These are phyloP conservation scores for Suillus clintonianus DNA, from an alignment of 768 basidiomycete genomes.

Conservation along the genomic window DNA sequence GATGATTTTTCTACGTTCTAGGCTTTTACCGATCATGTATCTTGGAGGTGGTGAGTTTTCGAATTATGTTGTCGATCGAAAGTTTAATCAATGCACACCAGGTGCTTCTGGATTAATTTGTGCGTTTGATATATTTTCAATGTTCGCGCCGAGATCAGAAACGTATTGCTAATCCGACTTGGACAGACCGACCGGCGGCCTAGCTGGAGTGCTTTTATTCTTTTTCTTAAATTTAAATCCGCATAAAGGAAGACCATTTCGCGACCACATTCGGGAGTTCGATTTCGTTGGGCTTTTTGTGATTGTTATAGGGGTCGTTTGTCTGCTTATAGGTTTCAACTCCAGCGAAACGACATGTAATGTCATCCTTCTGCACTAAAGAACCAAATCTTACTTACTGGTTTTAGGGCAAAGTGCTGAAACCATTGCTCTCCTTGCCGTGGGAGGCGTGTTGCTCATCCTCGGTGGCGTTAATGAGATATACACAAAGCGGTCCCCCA, in stretches of 20 bases:
- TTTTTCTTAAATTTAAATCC: constrained; percentile 38
- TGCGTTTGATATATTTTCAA: constrained; percentile 10
- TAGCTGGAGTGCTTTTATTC: constrained; percentile 32
- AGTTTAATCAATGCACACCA: constrained; percentile 10
- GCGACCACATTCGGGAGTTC: constrained; percentile 35
- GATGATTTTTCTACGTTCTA: constrained; percentile 8
- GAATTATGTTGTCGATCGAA: neutral
- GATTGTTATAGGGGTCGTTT: constrained; percentile 36
- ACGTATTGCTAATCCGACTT: neutral
- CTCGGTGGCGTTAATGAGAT: constrained; percentile 35
- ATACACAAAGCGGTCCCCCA: constrained; percentile 34
- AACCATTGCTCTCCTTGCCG: constrained; percentile 37
- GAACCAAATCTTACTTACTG: constrained; percentile 11
- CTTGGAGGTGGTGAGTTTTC: constrained; percentile 41
- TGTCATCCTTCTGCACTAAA: neutral
- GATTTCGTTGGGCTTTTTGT: constrained; percentile 41
- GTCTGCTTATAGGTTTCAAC: constrained; percentile 42
- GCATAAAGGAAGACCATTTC: constrained; percentile 30
- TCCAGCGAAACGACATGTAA: constrained; percentile 35
- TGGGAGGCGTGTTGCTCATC: constrained; percentile 34
- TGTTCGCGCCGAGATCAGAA: neutral
- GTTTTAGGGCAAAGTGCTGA: constrained; percentile 29
- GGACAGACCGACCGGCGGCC: constrained; percentile 37
- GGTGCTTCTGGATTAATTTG: constrained; percentile 41
- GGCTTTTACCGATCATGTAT: constrained; percentile 36